Percentiles rank a stretch among this genome's conserved stretches.
phyloP scores from a whole-genome alignment of 495 filamentous ascomycete species.

The Sphaerosporella brunnea region DNA sequence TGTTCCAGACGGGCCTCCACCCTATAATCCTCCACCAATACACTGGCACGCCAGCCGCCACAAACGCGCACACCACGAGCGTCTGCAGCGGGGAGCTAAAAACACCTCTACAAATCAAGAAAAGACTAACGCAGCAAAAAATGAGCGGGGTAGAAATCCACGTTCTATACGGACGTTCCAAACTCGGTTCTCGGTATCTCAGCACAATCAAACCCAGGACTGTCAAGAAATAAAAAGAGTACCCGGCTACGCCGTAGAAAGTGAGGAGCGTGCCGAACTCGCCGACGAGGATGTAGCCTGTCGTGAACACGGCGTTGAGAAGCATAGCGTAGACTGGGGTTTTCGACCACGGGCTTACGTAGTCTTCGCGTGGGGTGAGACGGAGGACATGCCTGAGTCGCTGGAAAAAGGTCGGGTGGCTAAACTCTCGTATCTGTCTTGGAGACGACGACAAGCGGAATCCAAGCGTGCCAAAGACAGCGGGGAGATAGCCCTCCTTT shows the following conservation, averaged over 20 bases:
- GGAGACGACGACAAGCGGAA: conserved; percentile 23
- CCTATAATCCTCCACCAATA: conserved; percentile 73
- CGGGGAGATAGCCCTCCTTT: conserved; percentile 84
- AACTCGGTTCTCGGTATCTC: conserved; percentile 65
- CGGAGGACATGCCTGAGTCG: conserved; percentile 21
- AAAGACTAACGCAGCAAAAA: conserved; percentile 94
- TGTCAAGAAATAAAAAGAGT: conserved; percentile 90
- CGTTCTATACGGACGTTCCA: conserved; percentile 79
- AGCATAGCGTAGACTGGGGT: conserved; percentile 82
- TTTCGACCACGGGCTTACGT: conserved; percentile 32
- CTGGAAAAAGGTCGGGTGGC: not conserved
- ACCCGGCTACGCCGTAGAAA: conserved; percentile 93
- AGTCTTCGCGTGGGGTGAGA: conserved; percentile 13
- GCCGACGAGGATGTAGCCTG: conserved; percentile 62
- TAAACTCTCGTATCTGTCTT: not conserved
- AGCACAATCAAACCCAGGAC: conserved; percentile 86
- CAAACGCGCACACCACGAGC: conserved; percentile 64
- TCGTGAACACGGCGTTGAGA: conserved; percentile 56
- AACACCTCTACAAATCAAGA: conserved; percentile 69
- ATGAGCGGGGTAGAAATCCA: conserved; percentile 96
- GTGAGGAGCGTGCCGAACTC: conserved; percentile 84
- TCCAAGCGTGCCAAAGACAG: conserved; percentile 67
- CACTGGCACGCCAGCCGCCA: conserved; percentile 64
- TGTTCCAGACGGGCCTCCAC: too few species aligned
- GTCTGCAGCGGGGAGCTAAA: conserved; percentile 85